phyloP scores from a whole-genome alignment of 108 stramenopile species.

The Chaetoceros tenuissimus region DNA sequence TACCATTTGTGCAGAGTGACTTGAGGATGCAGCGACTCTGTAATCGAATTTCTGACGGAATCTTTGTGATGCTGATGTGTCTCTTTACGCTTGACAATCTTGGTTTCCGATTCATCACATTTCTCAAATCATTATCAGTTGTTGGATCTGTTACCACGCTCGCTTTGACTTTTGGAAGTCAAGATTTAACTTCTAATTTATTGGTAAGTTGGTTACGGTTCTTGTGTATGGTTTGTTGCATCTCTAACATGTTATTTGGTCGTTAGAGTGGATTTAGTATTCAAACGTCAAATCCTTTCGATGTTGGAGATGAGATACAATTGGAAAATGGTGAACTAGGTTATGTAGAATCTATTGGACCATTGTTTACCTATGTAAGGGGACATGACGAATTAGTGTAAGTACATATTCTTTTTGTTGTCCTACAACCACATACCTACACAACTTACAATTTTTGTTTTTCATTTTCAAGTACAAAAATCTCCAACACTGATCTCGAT shows the following conservation, averaged over 20 bases:
- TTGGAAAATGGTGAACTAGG: conserved; percentile 24
- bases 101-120: not conserved
- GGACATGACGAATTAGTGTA: conserved; percentile 29
- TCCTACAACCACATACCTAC: too few relatives aligned
- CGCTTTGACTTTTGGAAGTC: conserved; percentile 44
- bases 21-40: not conserved
- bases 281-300: conserved; percentile 41
- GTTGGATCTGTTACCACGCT: conserved; percentile 21
- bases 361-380: conserved; percentile 17
- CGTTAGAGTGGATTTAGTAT: conserved; percentile 48
- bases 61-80: not conserved
- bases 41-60: not conserved
- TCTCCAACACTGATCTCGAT: conserved; percentile 37
- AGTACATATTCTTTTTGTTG: too few relatives aligned
- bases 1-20: not conserved
- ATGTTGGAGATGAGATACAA: conserved; percentile 50
- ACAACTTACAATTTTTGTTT: too few relatives aligned
- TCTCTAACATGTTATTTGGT: too few relatives aligned
- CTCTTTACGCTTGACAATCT: not conserved
- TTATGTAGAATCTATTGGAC: conserved; percentile 20
- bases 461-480: too few relatives aligned
- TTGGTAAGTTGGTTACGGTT: too few relatives aligned
- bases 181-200: conserved; percentile 44
- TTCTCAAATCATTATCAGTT: conserved; percentile 24
- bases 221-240: too few relatives aligned